phyloP scores from a whole-genome alignment of 2,329 filamentous ascomycete genomes.

The Ramularia endophylla region DNA sequence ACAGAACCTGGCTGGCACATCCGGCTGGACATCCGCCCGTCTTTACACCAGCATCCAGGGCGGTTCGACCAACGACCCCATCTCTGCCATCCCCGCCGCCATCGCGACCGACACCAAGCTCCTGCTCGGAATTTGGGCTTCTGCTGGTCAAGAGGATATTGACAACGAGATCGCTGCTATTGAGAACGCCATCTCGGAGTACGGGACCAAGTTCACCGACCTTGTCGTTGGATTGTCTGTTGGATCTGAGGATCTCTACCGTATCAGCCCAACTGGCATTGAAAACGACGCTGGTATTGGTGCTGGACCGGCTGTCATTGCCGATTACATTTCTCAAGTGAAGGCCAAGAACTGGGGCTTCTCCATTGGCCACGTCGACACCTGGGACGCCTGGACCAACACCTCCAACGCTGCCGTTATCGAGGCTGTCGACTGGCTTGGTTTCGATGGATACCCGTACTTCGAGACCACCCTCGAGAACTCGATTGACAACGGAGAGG shows the following conservation, averaged over 20 bases:
- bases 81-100: conserved; percentile 69
- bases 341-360: conserved; percentile 51
- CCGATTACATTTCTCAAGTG: conserved; percentile 65
- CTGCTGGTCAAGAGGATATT: conserved; percentile 43
- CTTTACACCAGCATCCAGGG: conserved; percentile 59
- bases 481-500: conserved; percentile 58
- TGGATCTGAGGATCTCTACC: conserved; percentile 70
- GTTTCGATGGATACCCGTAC: conserved; percentile 67
- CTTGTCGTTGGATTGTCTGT: conserved; percentile 73
- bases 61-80: conserved; percentile 58
- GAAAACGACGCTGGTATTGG: conserved; percentile 58
- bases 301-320: conserved; percentile 55
- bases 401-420: conserved; percentile 64
- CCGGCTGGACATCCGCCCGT: conserved; percentile 34
- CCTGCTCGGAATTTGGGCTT: conserved; percentile 75
- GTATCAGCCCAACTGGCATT: conserved; percentile 63
- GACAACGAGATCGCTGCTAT: conserved; percentile 70
- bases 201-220: conserved; percentile 54
- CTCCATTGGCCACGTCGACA: conserved; percentile 79
- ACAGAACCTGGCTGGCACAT: conserved; percentile 56
- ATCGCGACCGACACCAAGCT: conserved; percentile 73
- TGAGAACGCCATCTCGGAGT: conserved; percentile 60
- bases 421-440: conserved; percentile 67
- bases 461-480: conserved; percentile 63
- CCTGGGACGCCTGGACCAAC: conserved; percentile 71